phyloP scores from a whole-genome alignment of 1,284 basidiomycete species.

The Rhodotorula glutinis region DNA sequence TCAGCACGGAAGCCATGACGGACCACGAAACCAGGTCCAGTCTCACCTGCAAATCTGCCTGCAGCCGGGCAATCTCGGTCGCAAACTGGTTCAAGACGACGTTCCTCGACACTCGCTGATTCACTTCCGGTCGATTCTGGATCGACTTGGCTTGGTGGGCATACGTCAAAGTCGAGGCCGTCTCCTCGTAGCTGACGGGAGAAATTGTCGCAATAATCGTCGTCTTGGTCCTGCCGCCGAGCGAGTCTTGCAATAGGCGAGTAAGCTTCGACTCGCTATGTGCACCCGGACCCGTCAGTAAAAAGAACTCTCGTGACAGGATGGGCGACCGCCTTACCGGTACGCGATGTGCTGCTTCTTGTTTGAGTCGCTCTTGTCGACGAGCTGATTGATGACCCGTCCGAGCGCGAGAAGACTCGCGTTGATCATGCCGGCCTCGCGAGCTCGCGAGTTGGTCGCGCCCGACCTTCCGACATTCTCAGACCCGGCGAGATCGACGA shows the following conservation, averaged over 20 bases:
- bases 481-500: constrained; percentile 94
- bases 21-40: background rate
- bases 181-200: constrained; percentile 95
- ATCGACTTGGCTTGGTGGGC: constrained; percentile 95
- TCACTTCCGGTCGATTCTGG: constrained; percentile 90
- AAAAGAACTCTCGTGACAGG: too few species aligned
- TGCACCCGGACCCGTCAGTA: too few species aligned
- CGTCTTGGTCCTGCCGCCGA: constrained; percentile 97
- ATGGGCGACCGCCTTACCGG: constrained; percentile 56
- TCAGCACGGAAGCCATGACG: background rate
- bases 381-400: constrained; percentile 93
- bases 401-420: constrained; percentile 94
- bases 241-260: constrained; percentile 93
- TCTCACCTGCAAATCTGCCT: constrained; percentile 69
- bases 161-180: constrained; percentile 95
- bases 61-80: constrained; percentile 89
- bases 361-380: constrained; percentile 60
- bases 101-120: constrained; percentile 89
- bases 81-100: constrained; percentile 92
- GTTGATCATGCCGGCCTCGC: constrained; percentile 99
- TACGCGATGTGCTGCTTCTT: constrained; percentile 71
- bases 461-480: constrained; percentile 97
- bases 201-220: constrained; percentile 96
- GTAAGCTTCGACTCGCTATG: constrained; percentile 74
- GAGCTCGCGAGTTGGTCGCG: constrained; percentile 88